Conservation (phyloP, 2,329 filamentous ascomycete species). For the Colletotrichum sp. region DNA sequence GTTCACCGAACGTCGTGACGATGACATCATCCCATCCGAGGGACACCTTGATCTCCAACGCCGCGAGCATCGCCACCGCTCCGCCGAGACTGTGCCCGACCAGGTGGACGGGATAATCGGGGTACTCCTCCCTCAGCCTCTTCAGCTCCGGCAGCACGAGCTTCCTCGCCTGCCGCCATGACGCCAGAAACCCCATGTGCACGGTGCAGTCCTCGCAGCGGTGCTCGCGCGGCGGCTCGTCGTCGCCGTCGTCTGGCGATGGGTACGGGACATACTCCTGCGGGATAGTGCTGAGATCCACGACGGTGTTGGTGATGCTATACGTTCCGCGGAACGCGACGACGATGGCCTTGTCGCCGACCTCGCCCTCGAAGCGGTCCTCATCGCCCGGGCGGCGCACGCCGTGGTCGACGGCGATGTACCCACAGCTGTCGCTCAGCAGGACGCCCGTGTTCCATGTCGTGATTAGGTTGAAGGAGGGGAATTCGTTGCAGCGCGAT, state of each 20-base stretch:
- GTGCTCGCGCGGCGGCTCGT: slow-evolving; percentile 48
- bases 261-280: slow-evolving; percentile 93
- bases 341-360: slow-evolving; percentile 61
- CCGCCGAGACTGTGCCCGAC: slow-evolving; percentile 93
- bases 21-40: slow-evolving; percentile 76
- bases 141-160: slow-evolving; percentile 72
- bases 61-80: slow-evolving; percentile 87
- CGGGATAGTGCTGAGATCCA: slow-evolving; percentile 87
- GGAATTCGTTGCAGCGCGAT: slow-evolving; percentile 85
- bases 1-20: slow-evolving; percentile 94
- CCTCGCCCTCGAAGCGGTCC: slow-evolving; percentile 28
- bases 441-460: slow-evolving; percentile 92
- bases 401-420: slow-evolving; percentile 84
- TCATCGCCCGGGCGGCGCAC: slow-evolving; percentile 23
- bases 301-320: slow-evolving; percentile 87
- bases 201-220: slow-evolving; percentile 88
- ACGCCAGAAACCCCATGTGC: slow-evolving; percentile 86
- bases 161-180: slow-evolving; percentile 78
- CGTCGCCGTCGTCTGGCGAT: slow-evolving; percentile 49
- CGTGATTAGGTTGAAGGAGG: slow-evolving; percentile 76
- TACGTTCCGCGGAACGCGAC: slow-evolving; percentile 95
- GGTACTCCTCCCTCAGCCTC: slow-evolving; percentile 63
- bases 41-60: slow-evolving; percentile 74
- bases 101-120: slow-evolving; percentile 75
- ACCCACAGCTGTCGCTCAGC: slow-evolving; percentile 90